Evolutionary conservation across 345 rosid genomes (phyloP).

Genomic region (Populus simonii): DNA sequence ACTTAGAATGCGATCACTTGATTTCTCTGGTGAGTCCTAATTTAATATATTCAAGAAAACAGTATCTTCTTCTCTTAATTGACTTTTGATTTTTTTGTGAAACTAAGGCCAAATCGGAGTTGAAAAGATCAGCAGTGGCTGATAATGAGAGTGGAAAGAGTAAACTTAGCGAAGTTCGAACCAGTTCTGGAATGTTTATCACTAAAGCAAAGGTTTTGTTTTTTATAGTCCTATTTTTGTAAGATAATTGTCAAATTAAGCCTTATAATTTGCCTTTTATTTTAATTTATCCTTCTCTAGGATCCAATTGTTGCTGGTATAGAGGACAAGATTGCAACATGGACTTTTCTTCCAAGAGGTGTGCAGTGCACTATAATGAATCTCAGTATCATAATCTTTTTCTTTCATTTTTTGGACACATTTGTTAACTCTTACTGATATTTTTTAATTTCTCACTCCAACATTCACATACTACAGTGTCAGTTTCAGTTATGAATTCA

Average conservation of each 20-base stretch:
- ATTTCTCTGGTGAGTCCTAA: slow-evolving; percentile 66
- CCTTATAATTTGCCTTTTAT: not conserved
- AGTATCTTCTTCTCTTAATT: too few species aligned
- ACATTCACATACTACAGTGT: not conserved
- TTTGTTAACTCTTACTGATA: not conserved
- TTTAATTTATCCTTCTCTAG: slow-evolving; percentile 30
- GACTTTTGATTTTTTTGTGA: not conserved
- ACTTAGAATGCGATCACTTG: slow-evolving; percentile 92
- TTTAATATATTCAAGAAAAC: too few species aligned
- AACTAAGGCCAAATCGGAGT: slow-evolving; percentile 73
- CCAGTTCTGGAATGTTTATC: slow-evolving; percentile 97
- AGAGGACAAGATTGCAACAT: slow-evolving; percentile 87
- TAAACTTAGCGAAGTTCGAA: slow-evolving; percentile 79
- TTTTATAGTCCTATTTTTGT: not conserved
- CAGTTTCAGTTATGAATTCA: not conserved
- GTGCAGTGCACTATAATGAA: not conserved
- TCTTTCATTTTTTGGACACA: not conserved
- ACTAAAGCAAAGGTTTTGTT: slow-evolving; percentile 68
- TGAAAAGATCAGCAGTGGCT: slow-evolving; percentile 88
- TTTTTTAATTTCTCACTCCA: not conserved
- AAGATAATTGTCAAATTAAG: not conserved
- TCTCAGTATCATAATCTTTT: not conserved
- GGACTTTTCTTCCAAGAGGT: slow-evolving; percentile 99
- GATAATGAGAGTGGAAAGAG: slow-evolving; percentile 81
- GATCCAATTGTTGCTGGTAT: slow-evolving; percentile 87